Evolutionary conservation across 2,329 filamentous ascomycete genomes (phyloP).

Genomic region (Epichloe scottii): DNA sequence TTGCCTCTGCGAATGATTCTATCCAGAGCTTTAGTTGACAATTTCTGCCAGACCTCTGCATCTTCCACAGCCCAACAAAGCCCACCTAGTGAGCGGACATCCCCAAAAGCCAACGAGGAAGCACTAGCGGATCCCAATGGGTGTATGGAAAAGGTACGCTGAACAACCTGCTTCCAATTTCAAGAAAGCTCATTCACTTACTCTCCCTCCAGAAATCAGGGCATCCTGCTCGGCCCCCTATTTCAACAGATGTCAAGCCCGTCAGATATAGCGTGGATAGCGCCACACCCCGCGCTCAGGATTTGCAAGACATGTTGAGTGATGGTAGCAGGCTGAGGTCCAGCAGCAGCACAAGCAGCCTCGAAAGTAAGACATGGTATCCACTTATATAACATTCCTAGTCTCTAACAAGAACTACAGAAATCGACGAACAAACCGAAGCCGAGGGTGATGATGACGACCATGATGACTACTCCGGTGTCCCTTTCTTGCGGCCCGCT

Average conservation of each 20-base stretch:
- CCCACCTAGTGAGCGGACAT: slow-evolving; percentile 22
- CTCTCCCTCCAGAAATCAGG: slow-evolving; percentile 4
- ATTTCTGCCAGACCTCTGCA: slow-evolving; percentile 26
- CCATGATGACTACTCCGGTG: slow-evolving; percentile 31
- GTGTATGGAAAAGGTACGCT: slow-evolving; percentile 14
- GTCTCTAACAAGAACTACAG: slow-evolving; percentile 18
- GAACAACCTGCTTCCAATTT: neutral
- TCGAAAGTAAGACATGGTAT: slow-evolving; percentile 52
- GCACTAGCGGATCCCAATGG: slow-evolving; percentile 15
- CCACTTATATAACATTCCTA: neutral
- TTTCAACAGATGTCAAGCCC: slow-evolving; percentile 63
- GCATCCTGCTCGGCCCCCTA: slow-evolving; percentile 49
- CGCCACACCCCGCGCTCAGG: slow-evolving; percentile 73
- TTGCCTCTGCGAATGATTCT: neutral
- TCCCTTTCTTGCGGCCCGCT: slow-evolving; percentile 28
- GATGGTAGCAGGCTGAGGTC: slow-evolving; percentile 46
- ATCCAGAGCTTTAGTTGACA: neutral
- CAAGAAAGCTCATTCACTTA: neutral
- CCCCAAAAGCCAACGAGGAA: slow-evolving; percentile 26
- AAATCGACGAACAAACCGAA: slow-evolving; percentile 43
- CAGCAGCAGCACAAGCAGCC: slow-evolving; percentile 58
- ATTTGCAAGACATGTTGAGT: slow-evolving; percentile 57
- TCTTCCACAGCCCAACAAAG: slow-evolving; percentile 24
- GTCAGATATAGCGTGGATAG: slow-evolving; percentile 53
- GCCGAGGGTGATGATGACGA: slow-evolving; percentile 39